Evolutionary conservation across 352 stramenopile genomes (phyloP), one percentile per base, ranked within the genome.

Genomic region (Globisporangium carolinianum): DNA sequence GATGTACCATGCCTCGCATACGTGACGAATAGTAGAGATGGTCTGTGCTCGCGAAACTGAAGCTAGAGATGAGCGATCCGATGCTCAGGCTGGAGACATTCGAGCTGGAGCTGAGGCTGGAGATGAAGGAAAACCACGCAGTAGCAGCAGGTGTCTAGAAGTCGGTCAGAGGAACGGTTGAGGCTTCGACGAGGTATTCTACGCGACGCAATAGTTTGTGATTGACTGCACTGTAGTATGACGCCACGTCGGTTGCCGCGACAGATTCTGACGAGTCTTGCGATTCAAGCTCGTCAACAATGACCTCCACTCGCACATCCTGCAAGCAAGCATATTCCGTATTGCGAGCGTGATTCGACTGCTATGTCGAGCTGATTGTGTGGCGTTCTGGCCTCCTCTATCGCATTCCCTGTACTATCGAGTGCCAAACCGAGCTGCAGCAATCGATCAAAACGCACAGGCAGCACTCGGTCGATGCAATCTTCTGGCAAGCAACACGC

Each of bases 271-370:
- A 32, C 24, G 24, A 3, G 24, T 32, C 24, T 32, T 32, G 24
- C 24, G 24, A 47, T 6, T 12, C 42, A 47, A 47, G 6, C 43
- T 58, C 18, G 24, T 42, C 18, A 51, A 58, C 50, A 41, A 57
- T n/a, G 35, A 14, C 43, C 53, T 58, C 39, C 5, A n/a, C 4
- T 9, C 3, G 0, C 8, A 15, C 1, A 18, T 45, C 53, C 53
- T 45, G 2, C 14, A 5, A 1, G 36, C 6, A 12, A 35, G 24
- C 14, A 43, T 51, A 51, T 24, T 14, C 4, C 1, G 10, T 18
- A 12, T 1, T 17, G 6, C 6, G 32, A 37, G 18, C 43, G 10
- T 46, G 8, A 12, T 46, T 11, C 1, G 24, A 32, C 2, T 3
- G 2, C 24, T 32, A 2, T 46, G 8, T 51, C 53, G 43, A 57